phyloP scores from a whole-genome alignment of 495 filamentous ascomycete species.

The Lophiotrema nucula region DNA sequence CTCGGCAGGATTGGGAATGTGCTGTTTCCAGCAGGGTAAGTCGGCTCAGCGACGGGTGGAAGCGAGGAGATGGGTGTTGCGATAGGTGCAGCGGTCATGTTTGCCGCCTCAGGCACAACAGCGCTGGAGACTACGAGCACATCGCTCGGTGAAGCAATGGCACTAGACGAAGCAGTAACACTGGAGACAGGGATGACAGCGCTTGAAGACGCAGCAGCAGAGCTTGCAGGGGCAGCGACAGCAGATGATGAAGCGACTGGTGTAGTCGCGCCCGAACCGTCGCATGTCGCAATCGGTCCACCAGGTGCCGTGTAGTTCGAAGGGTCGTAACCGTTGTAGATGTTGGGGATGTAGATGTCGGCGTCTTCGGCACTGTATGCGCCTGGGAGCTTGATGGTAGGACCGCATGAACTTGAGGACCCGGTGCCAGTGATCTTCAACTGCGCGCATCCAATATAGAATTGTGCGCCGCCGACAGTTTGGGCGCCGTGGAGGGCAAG shows the following conservation, averaged over 20 bases:
- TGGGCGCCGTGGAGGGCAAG: constrained; percentile 50
- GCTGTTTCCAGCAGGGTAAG: not conserved
- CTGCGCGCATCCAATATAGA: constrained; percentile 34
- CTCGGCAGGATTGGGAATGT: not conserved
- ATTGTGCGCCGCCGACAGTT: constrained; percentile 29
- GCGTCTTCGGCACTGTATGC: constrained; percentile 17
- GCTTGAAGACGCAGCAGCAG: no score
- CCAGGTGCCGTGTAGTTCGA: constrained; percentile 11
- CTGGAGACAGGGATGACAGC: no score
- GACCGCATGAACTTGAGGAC: constrained; percentile 9
- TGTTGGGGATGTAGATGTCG: constrained; percentile 16
- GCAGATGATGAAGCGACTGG: not conserved
- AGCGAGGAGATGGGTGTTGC: not conserved
- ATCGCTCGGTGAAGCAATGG: no score
- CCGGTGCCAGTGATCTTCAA: constrained; percentile 28
- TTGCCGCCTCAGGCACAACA: not conserved
- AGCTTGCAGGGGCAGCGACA: not conserved
- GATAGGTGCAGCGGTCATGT: not conserved
- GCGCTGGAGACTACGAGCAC: no score
- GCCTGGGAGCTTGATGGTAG: constrained; percentile 21
- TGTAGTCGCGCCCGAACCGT: not conserved
- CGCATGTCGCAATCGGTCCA: constrained; percentile 1
- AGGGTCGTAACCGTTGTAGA: constrained; percentile 6
- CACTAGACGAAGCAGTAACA: no score
- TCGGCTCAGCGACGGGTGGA: not conserved